These are phyloP conservation scores for Thalassiosira delicatula DNA, from an alignment of 352 stramenopile species.

Conservation along the genomic window DNA sequence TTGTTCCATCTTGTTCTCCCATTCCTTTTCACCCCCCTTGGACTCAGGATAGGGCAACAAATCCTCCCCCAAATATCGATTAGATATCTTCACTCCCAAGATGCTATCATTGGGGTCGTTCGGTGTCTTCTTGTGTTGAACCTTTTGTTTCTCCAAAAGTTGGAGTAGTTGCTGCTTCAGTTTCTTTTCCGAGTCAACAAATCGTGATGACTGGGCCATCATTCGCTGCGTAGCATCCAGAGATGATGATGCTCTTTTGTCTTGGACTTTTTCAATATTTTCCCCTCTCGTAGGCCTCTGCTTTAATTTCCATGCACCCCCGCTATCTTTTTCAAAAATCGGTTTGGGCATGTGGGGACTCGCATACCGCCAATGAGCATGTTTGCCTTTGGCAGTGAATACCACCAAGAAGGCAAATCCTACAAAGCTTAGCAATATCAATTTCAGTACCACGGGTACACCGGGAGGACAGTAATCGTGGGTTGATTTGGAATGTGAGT, in stretches of 20 bases:
- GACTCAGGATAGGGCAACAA: constrained; percentile 52
- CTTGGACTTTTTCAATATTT: not conserved
- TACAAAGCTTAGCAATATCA: too few relatives aligned
- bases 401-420: too few relatives aligned
- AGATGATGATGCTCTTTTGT: constrained; percentile 2
- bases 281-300: not conserved
- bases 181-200: constrained; percentile 54
- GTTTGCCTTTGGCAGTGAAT: too few relatives aligned
- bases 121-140: constrained; percentile 28
- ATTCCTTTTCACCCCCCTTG: constrained; percentile 34
- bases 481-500: constrained; percentile 33
- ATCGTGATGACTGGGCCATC: constrained; percentile 33
- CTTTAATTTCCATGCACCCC: too few relatives aligned
- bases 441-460: too few relatives aligned
- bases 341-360: too few relatives aligned
- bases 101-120: constrained; percentile 31
- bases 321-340: too few relatives aligned
- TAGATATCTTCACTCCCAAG: constrained; percentile 54
- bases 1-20: constrained; percentile 32
- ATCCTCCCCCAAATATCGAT: constrained; percentile 55
- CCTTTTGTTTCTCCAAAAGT: constrained; percentile 48
- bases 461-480: too few relatives aligned
- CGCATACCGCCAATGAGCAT: too few relatives aligned
- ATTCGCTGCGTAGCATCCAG: constrained; percentile 31
- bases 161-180: constrained; percentile 51